Evolutionary conservation across 73 alveolate species (phyloP), one percentile per base, ranked within the genome.

Genomic region (Diophrys appendiculata): DNA sequence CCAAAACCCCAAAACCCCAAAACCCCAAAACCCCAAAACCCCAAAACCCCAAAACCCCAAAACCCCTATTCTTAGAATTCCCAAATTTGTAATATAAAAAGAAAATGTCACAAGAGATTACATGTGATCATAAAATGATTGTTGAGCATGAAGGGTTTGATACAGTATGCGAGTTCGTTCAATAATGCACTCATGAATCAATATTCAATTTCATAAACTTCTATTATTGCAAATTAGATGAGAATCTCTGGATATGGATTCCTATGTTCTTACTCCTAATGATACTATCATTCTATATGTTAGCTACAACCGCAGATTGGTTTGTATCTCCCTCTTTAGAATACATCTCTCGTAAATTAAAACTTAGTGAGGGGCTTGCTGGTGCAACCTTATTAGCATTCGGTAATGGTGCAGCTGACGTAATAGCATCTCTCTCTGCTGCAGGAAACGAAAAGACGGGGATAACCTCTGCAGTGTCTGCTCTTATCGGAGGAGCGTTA

Each of bases 381-480:
- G 95, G 98, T 64, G 96, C 90, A 2, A 97, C 99, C 14, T 81
- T 97, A 1, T 86, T 97, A 52, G 99, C 99, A 69, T 92, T 97
- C 55, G 99, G 99, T 1, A 97, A 96, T 84, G 99, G 99, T n/a
- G 99, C 99, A 11, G 97, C 99, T 34, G 99, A 97, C 87, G 99
- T 97, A 23, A 81, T 97, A 55, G 87, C 99, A 0, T 89, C 99
- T 26, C 83, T 97, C 32, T 90, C 95, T 18, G 99, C 99, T 34
- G 92, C 97, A 0, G 87, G 83, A 28, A 92, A 90, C 32, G 92
- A 30, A 68, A 82, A 77, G 24, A 71, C 69, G 24, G 81, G 81
- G 25, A 29, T 72, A 32, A 27, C 53, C 26, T 5, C 52, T 27
- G 69, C 81, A 22, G 71, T 72, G 25, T 60, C 69, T 43, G 67